Conservation (phyloP, 1,139 yeast species). For the Suhomyces atakaporum region DNA sequence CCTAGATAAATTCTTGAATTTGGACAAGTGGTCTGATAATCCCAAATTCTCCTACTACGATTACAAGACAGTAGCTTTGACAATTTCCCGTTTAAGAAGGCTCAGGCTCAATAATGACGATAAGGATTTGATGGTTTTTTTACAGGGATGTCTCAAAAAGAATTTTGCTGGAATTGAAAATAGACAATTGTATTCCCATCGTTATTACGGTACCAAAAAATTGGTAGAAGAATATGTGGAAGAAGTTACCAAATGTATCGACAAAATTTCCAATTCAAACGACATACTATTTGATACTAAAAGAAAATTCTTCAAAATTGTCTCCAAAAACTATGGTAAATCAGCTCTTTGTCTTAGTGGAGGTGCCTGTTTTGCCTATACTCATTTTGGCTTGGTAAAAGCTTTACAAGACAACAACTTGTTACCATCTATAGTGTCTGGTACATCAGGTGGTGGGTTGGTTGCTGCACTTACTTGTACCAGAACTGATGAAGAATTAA, state of each 20-base stretch:
- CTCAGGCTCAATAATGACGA: conserved; percentile 36
- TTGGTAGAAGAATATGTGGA: conserved; percentile 57
- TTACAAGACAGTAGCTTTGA: conserved; percentile 56
- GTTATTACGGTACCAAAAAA: conserved; percentile 73
- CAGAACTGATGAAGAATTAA: conserved; percentile 66
- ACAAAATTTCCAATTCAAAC: conserved; percentile 43
- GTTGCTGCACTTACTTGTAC: conserved; percentile 76
- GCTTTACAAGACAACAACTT: conserved; percentile 68
- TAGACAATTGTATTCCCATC: conserved; percentile 67
- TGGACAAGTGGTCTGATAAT: conserved; percentile 64
- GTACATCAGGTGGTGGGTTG: conserved; percentile 84
- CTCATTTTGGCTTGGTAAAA: conserved; percentile 75
- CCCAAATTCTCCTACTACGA: conserved; percentile 71
- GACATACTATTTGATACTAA: conserved; percentile 43
- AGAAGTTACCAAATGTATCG: conserved; percentile 53
- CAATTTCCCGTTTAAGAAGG: conserved; percentile 46
- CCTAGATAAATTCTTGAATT: conserved; percentile 58
- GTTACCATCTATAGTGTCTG: conserved; percentile 70
- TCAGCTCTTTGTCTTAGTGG: conserved; percentile 76
- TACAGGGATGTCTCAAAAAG: conserved; percentile 69
- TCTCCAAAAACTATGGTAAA: conserved; percentile 68
- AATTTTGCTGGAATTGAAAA: conserved; percentile 83
- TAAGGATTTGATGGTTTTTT: conserved; percentile 53
- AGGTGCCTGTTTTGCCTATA: conserved; percentile 78
- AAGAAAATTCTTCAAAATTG: conserved; percentile 55